Conservation (phyloP, 148 eudicot genomes). For the Oxyria digyna region DNA sequence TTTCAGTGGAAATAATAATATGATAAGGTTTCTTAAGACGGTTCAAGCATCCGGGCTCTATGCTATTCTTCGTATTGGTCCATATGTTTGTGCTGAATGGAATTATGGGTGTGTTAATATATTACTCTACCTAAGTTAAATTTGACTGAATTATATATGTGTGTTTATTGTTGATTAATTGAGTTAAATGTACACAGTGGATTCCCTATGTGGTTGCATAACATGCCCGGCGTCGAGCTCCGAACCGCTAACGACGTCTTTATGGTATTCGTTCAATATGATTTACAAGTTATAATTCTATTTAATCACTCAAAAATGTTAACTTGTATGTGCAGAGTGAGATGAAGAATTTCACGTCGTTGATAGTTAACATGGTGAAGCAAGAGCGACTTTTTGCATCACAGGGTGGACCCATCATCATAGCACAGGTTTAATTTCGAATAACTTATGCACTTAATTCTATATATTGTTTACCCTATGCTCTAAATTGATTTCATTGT, state of each 20-base stretch:
- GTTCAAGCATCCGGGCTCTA: not conserved
- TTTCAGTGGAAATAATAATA: not conserved
- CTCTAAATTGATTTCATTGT: not conserved
- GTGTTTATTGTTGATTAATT: no score
- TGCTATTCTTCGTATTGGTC: conserved; percentile 4
- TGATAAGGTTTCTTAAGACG: not conserved
- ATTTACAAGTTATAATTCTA: not conserved
- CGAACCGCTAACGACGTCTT: conserved; percentile 6
- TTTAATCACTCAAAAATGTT: not conserved
- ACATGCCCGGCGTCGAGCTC: conserved; percentile 4
- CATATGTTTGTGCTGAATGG: not conserved
- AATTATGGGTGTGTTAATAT: not conserved
- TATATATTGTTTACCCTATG: not conserved
- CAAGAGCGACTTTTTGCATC: conserved; percentile 8
- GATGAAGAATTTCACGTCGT: conserved; percentile 9
- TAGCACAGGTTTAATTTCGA: not conserved
- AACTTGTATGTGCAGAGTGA: not conserved
- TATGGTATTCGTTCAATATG: not conserved
- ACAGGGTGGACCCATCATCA: conserved; percentile 8
- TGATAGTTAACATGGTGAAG: conserved; percentile 10
- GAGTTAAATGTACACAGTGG: not conserved
- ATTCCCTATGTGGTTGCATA: conserved; percentile 5
- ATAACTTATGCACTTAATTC: not conserved
- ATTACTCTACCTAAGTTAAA: no score
- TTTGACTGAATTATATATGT: no score